Base-by-base conservation (phyloP, 2,329 filamentous ascomycete species). In the Xylariaceae sp. region DNA sequence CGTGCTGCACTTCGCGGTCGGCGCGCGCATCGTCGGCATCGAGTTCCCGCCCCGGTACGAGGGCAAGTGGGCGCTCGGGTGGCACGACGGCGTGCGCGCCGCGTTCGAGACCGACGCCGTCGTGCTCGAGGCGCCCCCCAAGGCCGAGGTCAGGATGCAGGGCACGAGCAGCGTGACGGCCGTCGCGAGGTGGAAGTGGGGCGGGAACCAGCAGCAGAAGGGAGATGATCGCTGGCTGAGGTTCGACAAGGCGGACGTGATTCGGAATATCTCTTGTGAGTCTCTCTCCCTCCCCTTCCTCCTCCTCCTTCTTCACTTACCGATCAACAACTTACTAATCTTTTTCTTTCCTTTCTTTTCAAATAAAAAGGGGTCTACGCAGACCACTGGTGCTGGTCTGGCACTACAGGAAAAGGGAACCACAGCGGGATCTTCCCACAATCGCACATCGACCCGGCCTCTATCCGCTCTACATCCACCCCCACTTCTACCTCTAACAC, bases 231-330 rank as follows among this genome's bases (percentile, higher is more conserved):
- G 59, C 17, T 78, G 74, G 74, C 60, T 78, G n/a, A 68, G 63
- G 47, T 76, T 85, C 52, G 78, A 81, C 19, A 82, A 81, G 54
- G 77, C 76, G 14, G 81, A 85, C 46, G 67, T 71, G 3, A 81
- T 84, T 12, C 78, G 70, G 47, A 86, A 81, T 60, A 86, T 61
- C 31, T 52, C 57, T 29, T 60, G 59, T 60, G 46, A 53, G 59
- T 52, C 12, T 9, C 5, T 11, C 15, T 9, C 11, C 14, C 5
- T 13, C 16, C 8, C 15, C 5, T 31, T 38, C 17, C 6, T 15
- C 23, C 34, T 4, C 21, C 19, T 36, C n/a, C 6, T 26, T 11
- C 17, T 11, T 18, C 11, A 21, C 21, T 19, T 17, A 27, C 15
- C 3, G 24, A 18, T 24, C 7, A 5, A 17, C 14, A 16, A 13